A percentile compares a stretch with the other conserved stretches of the same genome.
Conservation (phyloP, 768 basidiomycete species). For the Trametes elegans region DNA sequence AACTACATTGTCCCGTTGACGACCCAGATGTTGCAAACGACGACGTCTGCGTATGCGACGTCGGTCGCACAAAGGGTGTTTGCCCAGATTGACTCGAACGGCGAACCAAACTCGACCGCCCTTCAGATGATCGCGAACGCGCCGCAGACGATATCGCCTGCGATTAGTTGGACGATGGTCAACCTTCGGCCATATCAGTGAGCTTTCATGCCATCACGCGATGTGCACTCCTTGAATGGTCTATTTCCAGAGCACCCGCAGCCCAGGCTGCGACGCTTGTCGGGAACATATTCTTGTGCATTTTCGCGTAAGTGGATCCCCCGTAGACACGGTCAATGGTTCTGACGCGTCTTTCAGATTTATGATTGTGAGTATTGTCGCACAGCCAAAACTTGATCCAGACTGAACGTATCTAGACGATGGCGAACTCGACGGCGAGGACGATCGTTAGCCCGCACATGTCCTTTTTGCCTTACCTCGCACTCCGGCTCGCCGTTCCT, state of each 20-base stretch:
- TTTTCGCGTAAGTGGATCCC: slow-evolving; percentile 30
- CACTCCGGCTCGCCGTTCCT: slow-evolving; percentile 35
- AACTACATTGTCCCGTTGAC: slow-evolving; percentile 40
- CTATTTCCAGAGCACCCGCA: slow-evolving; percentile 28
- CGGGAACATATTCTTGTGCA: slow-evolving; percentile 35
- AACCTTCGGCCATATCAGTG: slow-evolving; percentile 41
- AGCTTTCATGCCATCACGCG: neutral
- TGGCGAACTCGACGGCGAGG: slow-evolving; percentile 32
- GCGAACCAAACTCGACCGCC: slow-evolving; percentile 37
- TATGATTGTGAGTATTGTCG: slow-evolving; percentile 21
- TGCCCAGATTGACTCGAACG: slow-evolving; percentile 27
- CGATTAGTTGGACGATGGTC: slow-evolving; percentile 33
- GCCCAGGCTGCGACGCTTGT: slow-evolving; percentile 44
- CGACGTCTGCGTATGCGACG: slow-evolving; percentile 25
- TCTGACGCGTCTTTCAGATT: slow-evolving; percentile 18
- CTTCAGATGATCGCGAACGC: slow-evolving; percentile 36
- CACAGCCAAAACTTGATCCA: too few relatives aligned
- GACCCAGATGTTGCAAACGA: slow-evolving; percentile 24
- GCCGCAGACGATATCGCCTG: slow-evolving; percentile 37
- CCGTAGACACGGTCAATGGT: too few relatives aligned
- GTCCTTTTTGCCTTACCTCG: slow-evolving; percentile 33
- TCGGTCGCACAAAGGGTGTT: slow-evolving; percentile 25
- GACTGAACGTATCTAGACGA: slow-evolving; percentile 24
- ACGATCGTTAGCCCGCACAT: slow-evolving; percentile 38
- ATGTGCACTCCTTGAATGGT: neutral